A percentile compares a stretch with the other conserved stretches of the same genome.
Evolutionary conservation across 805 yeast species (phyloP).

Genomic region (Wickerhamomyces tratensis): DNA sequence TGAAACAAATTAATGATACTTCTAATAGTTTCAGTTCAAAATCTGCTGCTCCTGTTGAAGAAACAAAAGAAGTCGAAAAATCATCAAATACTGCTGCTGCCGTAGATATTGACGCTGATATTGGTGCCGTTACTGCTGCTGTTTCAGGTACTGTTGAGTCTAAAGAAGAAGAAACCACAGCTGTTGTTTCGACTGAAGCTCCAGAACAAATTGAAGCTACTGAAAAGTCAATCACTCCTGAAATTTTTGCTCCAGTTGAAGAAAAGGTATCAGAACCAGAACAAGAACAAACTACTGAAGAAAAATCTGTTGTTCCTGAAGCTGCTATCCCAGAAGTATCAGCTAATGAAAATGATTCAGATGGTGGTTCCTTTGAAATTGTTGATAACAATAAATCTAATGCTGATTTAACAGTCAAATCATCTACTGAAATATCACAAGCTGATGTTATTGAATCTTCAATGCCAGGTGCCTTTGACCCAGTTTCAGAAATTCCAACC

Average conservation of each 20-base stretch:
- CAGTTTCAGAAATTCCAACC: background rate
- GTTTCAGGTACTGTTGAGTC: conserved; percentile 3
- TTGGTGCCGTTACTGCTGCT: too few relatives aligned
- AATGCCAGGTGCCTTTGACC: conserved; percentile 21
- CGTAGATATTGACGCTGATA: too few relatives aligned
- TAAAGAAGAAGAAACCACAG: conserved; percentile 7
- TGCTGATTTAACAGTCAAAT: conserved; percentile 6
- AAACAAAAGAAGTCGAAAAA: conserved; percentile 9
- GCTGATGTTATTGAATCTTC: conserved; percentile 16
- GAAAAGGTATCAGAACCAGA: conserved; percentile 22
- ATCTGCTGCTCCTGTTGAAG: conserved; percentile 7
- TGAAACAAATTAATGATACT: conserved; percentile 27
- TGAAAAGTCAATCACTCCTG: conserved; percentile 11
- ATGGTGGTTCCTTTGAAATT: conserved; percentile 18
- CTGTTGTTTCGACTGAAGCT: conserved; percentile 6
- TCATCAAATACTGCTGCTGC: too few relatives aligned
- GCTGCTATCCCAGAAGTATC: conserved; percentile 13
- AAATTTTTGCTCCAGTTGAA: conserved; percentile 56
- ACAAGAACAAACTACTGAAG: conserved; percentile 18
- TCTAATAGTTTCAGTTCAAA: conserved; percentile 10
- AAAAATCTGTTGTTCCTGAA: too few relatives aligned
- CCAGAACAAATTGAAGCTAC: conserved; percentile 10
- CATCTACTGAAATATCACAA: conserved; percentile 1
- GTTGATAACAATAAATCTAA: conserved; percentile 13
- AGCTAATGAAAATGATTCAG: conserved; percentile 13